phyloP scores from a whole-genome alignment of 768 basidiomycete species.

The Cytidiella melzeri region DNA sequence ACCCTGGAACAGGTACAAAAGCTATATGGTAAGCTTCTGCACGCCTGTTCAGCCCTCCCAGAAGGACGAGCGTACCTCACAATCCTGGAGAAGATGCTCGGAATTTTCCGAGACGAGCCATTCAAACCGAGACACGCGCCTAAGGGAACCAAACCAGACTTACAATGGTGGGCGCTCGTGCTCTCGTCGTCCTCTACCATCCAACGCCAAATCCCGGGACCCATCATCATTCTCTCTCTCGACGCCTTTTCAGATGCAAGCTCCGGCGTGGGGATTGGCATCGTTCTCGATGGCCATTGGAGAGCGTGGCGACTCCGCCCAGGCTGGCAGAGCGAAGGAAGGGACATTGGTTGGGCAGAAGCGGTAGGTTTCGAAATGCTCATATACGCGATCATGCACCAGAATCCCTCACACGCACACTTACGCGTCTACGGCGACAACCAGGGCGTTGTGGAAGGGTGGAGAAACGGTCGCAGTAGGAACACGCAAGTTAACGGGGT shows the following conservation, averaged over 20 bases:
- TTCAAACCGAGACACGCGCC: conserved; percentile 24
- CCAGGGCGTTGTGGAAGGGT: conserved; percentile 31
- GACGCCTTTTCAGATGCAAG: conserved; percentile 33
- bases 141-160: conserved; percentile 13
- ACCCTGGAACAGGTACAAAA: conserved; percentile 28
- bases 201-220: conserved; percentile 27
- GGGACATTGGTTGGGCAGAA: conserved; percentile 44
- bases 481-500: conserved; percentile 24
- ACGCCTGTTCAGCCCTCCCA: too few species aligned
- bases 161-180: conserved; percentile 16
- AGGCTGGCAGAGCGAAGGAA: conserved; percentile 12
- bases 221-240: conserved; percentile 20
- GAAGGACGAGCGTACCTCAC: conserved; percentile 36
- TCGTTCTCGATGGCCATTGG: conserved; percentile 20
- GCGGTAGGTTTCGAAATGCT: conserved; percentile 38
- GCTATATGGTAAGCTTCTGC: conserved; percentile 37
- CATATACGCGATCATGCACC: conserved; percentile 11
- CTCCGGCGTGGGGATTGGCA: conserved; percentile 15
- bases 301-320: conserved; percentile 19
- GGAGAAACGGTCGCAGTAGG: conserved; percentile 25
- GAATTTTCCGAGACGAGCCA: conserved; percentile 15
- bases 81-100: conserved; percentile 25
- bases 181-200: conserved; percentile 1
- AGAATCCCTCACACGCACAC: conserved; percentile 20
- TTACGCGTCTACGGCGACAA: conserved; percentile 23